phyloP scores from a whole-genome alignment of 176 grass and related monocot genomes.

The Ananas comosus region DNA sequence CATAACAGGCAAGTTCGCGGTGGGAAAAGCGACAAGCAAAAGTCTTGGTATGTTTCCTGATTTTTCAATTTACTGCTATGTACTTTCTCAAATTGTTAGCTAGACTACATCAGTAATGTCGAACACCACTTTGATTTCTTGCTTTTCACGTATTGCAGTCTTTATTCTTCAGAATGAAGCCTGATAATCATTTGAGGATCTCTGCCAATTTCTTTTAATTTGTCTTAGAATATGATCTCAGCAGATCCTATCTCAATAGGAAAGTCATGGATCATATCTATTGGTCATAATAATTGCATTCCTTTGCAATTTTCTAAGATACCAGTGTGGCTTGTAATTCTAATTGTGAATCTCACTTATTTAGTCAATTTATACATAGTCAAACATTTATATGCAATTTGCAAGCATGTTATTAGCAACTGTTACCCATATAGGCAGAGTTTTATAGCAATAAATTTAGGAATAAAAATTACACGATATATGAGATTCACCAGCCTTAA shows the following conservation, averaged over 20 bases:
- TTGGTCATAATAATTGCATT: not conserved
- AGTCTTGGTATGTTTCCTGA: conserved; percentile 53
- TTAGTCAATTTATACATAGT: not conserved
- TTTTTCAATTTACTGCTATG: conserved; percentile 12
- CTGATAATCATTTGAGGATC: not conserved
- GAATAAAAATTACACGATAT: not conserved
- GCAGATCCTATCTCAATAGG: not conserved
- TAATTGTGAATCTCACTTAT: not conserved
- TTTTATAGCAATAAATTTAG: not conserved
- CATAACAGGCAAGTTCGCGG: conserved; percentile 46
- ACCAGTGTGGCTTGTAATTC: not conserved
- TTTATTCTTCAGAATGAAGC: not conserved
- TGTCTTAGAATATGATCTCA: not conserved
- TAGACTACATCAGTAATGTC: not conserved
- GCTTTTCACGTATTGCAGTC: not conserved
- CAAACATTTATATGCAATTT: not conserved
- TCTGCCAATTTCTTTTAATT: not conserved
- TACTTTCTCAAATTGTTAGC: not conserved
- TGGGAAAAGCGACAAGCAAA: conserved; percentile 88
- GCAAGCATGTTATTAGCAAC: not conserved
- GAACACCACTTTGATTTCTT: not conserved
- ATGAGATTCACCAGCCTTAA: not conserved
- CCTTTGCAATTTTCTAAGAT: not conserved
- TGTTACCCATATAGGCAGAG: not conserved
- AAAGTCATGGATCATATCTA: not conserved